Evolutionary conservation across 768 basidiomycete genomes (phyloP).

Genomic region (Russula dissimulans): DNA sequence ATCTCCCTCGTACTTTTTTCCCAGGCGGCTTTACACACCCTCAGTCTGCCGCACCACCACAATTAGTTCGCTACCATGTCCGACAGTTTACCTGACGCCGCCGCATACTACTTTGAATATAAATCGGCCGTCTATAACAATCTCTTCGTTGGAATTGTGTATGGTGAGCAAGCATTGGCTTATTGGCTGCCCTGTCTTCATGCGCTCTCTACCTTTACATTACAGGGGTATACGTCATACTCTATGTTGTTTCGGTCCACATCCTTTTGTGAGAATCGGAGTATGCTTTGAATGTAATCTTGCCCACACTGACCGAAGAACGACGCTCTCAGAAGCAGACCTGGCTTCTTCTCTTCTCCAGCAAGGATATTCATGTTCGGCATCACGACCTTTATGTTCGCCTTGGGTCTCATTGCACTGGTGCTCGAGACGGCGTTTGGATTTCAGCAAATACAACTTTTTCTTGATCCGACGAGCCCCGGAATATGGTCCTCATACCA

Average conservation of each 20-base stretch:
- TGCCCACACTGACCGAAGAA: background rate
- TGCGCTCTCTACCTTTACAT: background rate
- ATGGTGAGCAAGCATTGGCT: background rate
- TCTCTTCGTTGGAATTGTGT: conserved; percentile 9
- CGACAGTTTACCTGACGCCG: background rate
- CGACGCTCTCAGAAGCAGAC: background rate
- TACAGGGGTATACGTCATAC: background rate
- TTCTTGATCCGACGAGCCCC: background rate
- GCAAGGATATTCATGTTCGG: conserved; percentile 9
- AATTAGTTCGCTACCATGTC: background rate
- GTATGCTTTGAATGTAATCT: background rate
- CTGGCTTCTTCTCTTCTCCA: conserved; percentile 6
- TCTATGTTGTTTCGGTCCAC: conserved; percentile 5
- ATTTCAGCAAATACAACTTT: conserved; percentile 2
- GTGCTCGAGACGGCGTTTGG: conserved; percentile 5
- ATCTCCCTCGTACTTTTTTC: background rate
- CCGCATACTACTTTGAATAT: background rate
- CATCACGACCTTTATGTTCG: conserved; percentile 13
- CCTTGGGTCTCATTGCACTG: conserved; percentile 1
- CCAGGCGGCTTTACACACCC: background rate
- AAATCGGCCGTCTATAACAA: conserved; percentile 4
- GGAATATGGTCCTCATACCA: background rate
- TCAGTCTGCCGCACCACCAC: too few species aligned
- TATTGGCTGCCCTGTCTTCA: background rate
- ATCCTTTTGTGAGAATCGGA: conserved; percentile 8